These are phyloP conservation scores for Drosera capensis DNA, from an alignment of 148 eudicot genomes.

Conservation along the genomic window DNA sequence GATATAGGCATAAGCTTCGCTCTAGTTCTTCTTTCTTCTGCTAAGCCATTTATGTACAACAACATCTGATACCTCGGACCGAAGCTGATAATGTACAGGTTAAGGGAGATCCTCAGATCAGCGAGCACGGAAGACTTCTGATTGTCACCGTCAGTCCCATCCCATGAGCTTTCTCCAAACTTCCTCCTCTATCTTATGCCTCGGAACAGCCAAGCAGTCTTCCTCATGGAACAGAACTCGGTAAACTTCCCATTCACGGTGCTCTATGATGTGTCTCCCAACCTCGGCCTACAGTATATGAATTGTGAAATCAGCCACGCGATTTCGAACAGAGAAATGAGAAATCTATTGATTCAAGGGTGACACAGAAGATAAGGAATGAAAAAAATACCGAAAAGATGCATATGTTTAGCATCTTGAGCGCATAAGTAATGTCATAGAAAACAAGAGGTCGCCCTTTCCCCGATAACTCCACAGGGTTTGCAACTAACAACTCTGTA, in stretches of 20 bases:
- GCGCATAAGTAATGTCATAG: slow-evolving; percentile 45
- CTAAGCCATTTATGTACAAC: no score
- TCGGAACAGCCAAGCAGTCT: slow-evolving; percentile 22
- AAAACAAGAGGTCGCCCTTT: slow-evolving; percentile 52
- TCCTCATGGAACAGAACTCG: slow-evolving; percentile 37
- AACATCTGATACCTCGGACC: no score
- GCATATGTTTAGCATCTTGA: slow-evolving; percentile 36
- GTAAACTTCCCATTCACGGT: slow-evolving; percentile 53
- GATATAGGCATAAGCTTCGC: no score
- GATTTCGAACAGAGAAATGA: background rate
- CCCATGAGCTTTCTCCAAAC: slow-evolving; percentile 43
- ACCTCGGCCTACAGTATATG: slow-evolving; percentile 32
- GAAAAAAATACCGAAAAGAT: slow-evolving; percentile 45
- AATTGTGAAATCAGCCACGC: background rate
- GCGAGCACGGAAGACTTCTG: background rate
- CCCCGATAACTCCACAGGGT: slow-evolving; percentile 53
- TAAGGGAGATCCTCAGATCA: background rate
- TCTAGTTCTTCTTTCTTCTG: no score
- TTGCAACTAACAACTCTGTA: slow-evolving; percentile 47
- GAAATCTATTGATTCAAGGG: background rate
- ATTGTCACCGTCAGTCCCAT: slow-evolving; percentile 20
- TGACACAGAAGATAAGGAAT: no score
- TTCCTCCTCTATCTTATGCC: slow-evolving; percentile 28
- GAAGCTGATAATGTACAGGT: no score
- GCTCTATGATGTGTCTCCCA: slow-evolving; percentile 35